These are phyloP conservation scores for Trypanosoma rangeli DNA, from an alignment of 208 protist species.

Conservation along the genomic window DNA sequence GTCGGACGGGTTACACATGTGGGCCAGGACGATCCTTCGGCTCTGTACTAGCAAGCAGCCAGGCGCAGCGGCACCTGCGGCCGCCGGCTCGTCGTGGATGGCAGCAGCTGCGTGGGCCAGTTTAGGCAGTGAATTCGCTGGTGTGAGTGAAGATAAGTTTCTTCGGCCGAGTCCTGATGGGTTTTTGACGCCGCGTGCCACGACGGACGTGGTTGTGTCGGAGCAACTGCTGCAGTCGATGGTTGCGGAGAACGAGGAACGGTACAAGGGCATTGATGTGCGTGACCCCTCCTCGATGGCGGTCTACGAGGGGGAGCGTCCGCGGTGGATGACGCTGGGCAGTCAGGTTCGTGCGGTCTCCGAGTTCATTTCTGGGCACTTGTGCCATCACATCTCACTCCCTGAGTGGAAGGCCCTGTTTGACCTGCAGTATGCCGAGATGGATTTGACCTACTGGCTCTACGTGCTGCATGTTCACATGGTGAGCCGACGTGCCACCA, in stretches of 20 bases:
- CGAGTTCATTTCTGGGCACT: constrained; percentile 88
- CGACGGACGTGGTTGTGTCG: constrained; percentile 65
- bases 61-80: neutral
- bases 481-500: constrained; percentile 77
- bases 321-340: constrained; percentile 81
- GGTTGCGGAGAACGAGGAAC: constrained; percentile 68
- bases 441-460: constrained; percentile 90
- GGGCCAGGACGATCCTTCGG: constrained; percentile 22
- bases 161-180: constrained; percentile 52
- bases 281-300: constrained; percentile 80
- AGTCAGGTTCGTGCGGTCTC: constrained; percentile 81
- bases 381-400: constrained; percentile 87
- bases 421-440: constrained; percentile 87
- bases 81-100: constrained; percentile 62
- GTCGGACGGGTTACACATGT: constrained; percentile 10
- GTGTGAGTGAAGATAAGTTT: constrained; percentile 75
- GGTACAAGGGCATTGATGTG: constrained; percentile 82
- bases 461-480: constrained; percentile 88
- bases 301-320: constrained; percentile 79
- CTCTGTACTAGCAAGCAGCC: constrained; percentile 23
- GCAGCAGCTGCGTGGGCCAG: constrained; percentile 80
- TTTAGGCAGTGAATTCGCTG: constrained; percentile 78
- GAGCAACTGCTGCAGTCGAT: constrained; percentile 62
- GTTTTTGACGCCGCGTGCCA: constrained; percentile 79
- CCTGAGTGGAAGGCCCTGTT: constrained; percentile 82